A percentile compares a stretch with the other conserved stretches of the same genome.
Conservation (phyloP, 73 alveolate genomes). For the Tetrahymena malaccensis region DNA sequence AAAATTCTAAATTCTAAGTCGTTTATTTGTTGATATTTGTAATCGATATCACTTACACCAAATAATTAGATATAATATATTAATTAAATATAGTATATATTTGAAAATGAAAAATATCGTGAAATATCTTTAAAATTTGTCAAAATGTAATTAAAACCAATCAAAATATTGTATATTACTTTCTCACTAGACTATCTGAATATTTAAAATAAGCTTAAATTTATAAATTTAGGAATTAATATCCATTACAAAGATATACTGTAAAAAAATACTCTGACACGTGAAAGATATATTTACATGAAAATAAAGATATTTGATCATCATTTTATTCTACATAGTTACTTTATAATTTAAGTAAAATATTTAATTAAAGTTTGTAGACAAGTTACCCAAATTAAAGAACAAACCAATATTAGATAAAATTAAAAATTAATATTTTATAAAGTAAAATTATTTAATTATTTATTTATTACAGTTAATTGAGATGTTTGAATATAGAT, state of each 20-base stretch:
- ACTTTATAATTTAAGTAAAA: too few relatives aligned
- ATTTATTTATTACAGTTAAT: too few relatives aligned
- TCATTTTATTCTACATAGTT: too few relatives aligned
- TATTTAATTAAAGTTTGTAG: too few relatives aligned
- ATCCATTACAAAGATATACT: not conserved
- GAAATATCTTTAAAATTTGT: not conserved
- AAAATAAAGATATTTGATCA: not conserved
- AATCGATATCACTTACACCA: not conserved
- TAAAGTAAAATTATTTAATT: not conserved
- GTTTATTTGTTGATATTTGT: not conserved
- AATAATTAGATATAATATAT: too few relatives aligned
- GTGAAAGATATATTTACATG: not conserved
- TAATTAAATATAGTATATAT: too few relatives aligned
- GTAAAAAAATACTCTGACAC: not conserved
- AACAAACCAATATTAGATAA: too few relatives aligned
- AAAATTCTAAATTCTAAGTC: too few relatives aligned
- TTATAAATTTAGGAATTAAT: too few relatives aligned
- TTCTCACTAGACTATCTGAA: not conserved
- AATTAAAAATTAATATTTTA: too few relatives aligned
- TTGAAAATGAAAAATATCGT: not conserved
- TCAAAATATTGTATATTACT: not conserved
- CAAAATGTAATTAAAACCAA: not conserved
- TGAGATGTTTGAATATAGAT: too few relatives aligned
- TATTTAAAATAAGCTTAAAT: not conserved
- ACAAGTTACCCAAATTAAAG: not conserved